Conservation (phyloP, 2,329 filamentous ascomycete species). For the Sphaerostilbella broomeana region DNA sequence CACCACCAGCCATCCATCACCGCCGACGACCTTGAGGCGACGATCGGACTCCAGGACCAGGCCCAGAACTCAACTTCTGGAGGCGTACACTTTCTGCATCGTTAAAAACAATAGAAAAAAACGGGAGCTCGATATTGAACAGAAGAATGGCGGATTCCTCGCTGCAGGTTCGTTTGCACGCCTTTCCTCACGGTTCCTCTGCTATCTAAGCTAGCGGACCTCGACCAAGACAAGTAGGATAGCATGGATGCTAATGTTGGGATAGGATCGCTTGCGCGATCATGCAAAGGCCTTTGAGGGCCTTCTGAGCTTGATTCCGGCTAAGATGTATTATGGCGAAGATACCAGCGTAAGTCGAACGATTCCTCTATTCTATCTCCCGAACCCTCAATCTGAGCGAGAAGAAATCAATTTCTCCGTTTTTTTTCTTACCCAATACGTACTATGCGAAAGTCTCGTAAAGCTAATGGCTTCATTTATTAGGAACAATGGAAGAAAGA, state of each 20-base stretch:
- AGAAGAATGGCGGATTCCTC: conserved; percentile 37
- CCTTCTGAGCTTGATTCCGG: conserved; percentile 78
- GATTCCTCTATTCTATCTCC: conserved; percentile 1
- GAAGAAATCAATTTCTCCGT: not conserved
- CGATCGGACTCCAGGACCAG: not conserved
- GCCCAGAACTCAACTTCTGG: conserved; percentile 1
- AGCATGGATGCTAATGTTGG: not conserved
- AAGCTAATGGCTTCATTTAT: not conserved
- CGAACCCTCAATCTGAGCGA: not conserved
- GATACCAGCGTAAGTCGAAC: conserved; percentile 66
- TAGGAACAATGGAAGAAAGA: conserved; percentile 90
- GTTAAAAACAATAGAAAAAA: too few relatives aligned
- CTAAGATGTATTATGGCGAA: conserved; percentile 84
- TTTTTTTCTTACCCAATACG: not conserved
- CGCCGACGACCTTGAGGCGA: too few relatives aligned
- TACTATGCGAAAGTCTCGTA: not conserved
- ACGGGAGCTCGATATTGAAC: too few relatives aligned
- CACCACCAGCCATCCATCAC: conserved; percentile 3
- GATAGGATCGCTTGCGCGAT: conserved; percentile 49
- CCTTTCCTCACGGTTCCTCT: conserved; percentile 23
- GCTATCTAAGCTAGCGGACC: too few relatives aligned
- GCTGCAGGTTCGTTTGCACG: conserved; percentile 38
- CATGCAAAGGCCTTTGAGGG: conserved; percentile 76
- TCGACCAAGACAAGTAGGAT: too few relatives aligned
- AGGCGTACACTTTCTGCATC: not conserved